Base-by-base conservation (phyloP, 345 rosid genomes). In the Rhizophora mangle region DNA sequence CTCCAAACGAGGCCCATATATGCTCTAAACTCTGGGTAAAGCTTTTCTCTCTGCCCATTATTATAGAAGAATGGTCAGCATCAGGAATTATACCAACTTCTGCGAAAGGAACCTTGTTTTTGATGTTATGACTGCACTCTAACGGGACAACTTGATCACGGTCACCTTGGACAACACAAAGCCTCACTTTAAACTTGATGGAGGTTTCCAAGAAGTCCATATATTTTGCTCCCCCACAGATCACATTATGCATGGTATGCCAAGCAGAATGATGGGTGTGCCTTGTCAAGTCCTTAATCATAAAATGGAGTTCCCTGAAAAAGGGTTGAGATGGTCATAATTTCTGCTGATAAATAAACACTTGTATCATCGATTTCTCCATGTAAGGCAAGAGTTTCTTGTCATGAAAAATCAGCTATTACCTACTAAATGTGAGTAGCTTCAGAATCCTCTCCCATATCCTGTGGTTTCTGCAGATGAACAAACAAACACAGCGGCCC, bases 211-310 rank as follows among this genome's bases (percentile, higher is more conserved):
- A 72, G 62, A 79, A 82, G 4, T 78, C 93, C 64, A 76, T 62
- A 20, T 71, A 83, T 76, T 83, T 92, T 0, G 85, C 86, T 68
- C 93, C 96, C 32, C 95, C 91, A 55, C 90, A 92, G 68, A 90
- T 71, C 65, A 88, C 91, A 74, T 90, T 93, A 63, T 90, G 95
- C 95, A 88, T 83, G 31, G 84, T 81, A 34, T 87, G 91, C 93
- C 91, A 93, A 24, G 87, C 93, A 0, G 98, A 90, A 68, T 76
- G 89, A 77, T 93, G 98, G 9, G 96, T 88, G 76, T 90, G 96
- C 83, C 80, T 86, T 0, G 89, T 79, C 60, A 90, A 29, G 73
- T 86, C 89, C 20, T 36, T 53, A 6, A 62, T 15, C 73, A 64
- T 26, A 64, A 82, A 83, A 62, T 77, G 81, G 26, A 92, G 72